These are phyloP conservation scores for Wickerhamomyces silvicola DNA, from an alignment of 805 yeast genomes.

Conservation along the genomic window DNA sequence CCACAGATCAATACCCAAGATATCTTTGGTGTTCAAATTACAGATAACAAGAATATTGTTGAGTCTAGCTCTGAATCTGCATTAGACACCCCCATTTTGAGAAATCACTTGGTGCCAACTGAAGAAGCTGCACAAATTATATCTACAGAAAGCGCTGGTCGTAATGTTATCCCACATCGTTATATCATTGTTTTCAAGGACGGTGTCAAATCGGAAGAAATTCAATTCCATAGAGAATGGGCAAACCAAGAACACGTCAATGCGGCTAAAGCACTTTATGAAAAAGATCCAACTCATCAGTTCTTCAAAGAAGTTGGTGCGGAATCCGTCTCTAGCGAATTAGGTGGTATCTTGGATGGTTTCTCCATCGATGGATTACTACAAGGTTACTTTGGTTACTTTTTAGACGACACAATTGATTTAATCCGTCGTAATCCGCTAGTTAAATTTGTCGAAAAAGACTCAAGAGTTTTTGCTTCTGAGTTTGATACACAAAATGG, in stretches of 20 bases:
- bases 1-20: constrained; percentile 45
- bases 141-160: constrained; percentile 34
- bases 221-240: constrained; percentile 62
- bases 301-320: constrained; percentile 31
- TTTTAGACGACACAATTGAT: constrained; percentile 69
- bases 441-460: constrained; percentile 68
- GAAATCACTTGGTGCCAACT: constrained; percentile 9
- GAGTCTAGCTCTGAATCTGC: constrained; percentile 11
- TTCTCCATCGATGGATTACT: constrained; percentile 54
- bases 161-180: constrained; percentile 57
- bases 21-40: constrained; percentile 24
- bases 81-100: constrained; percentile 12
- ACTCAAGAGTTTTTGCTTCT: constrained; percentile 60
- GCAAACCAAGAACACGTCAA: constrained; percentile 47
- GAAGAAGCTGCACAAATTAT: constrained; percentile 40
- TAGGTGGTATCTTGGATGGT: constrained; percentile 53
- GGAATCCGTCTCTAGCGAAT: constrained; percentile 20
- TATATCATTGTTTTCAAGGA: constrained; percentile 85
- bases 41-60: constrained; percentile 4
- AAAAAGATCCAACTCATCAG: constrained; percentile 27
- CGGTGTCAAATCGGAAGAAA: constrained; percentile 44
- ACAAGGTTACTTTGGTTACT: constrained; percentile 81
- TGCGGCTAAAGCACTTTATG: constrained; percentile 30
- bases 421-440: constrained; percentile 61
- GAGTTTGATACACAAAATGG: constrained; percentile 67